Percentiles rank a stretch among this genome's conserved stretches.
Conservation (phyloP, 352 stramenopile genomes). For the Peronospora destructor region DNA sequence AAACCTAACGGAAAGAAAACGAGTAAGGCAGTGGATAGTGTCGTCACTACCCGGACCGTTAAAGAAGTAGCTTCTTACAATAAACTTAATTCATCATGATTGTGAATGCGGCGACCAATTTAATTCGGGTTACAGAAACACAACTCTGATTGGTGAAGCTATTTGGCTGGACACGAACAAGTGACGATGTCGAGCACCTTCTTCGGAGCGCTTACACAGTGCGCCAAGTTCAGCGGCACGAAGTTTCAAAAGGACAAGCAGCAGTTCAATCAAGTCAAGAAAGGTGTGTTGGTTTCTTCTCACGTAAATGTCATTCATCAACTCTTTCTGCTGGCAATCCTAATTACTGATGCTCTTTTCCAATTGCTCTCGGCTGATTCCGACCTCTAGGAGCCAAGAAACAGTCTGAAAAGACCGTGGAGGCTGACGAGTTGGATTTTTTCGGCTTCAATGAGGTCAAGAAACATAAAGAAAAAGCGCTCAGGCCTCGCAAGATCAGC, state of each 20-base stretch:
- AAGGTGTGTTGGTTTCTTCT: too few species aligned
- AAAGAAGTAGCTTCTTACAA: neutral
- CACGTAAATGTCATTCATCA: too few species aligned
- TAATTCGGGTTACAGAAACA: neutral
- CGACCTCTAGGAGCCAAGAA: conserved; percentile 12
- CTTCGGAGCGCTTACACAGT: conserved; percentile 62
- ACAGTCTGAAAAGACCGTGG: conserved; percentile 16
- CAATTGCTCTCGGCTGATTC: neutral
- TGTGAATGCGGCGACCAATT: neutral
- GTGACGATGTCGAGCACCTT: conserved; percentile 54
- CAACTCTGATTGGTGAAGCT: conserved; percentile 2
- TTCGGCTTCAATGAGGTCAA: conserved; percentile 59
- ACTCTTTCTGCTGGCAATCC: too few species aligned
- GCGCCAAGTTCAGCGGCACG: conserved; percentile 58
- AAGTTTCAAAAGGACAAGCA: conserved; percentile 52
- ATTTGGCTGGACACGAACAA: conserved; percentile 28
- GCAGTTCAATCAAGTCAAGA: conserved; percentile 36
- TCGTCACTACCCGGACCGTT: neutral
- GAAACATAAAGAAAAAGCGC: conserved; percentile 28
- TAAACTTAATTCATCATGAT: neutral
- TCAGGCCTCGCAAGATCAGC: conserved; percentile 55
- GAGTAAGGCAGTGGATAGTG: neutral
- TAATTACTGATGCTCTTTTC: too few species aligned
- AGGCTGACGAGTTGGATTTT: conserved; percentile 63
- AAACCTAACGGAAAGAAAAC: neutral